Evolutionary conservation across 805 yeast species (phyloP).

Genomic region (Vanderwaltozyma verrucispora): DNA sequence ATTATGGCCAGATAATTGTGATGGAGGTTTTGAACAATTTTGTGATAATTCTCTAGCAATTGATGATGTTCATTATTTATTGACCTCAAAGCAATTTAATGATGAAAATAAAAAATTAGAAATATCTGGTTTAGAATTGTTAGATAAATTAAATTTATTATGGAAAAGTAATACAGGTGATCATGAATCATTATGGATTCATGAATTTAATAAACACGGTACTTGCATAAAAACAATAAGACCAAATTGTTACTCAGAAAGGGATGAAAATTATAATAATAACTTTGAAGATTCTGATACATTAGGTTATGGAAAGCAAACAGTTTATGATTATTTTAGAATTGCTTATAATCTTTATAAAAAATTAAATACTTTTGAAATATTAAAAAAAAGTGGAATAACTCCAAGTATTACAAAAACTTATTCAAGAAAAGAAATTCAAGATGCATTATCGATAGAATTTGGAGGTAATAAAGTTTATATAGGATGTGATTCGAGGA

Average conservation of each 20-base stretch:
- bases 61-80: constrained; percentile 35
- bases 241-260: constrained; percentile 51
- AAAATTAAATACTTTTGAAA: constrained; percentile 54
- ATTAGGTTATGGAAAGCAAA: constrained; percentile 15
- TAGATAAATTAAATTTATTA: constrained; percentile 42
- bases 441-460: constrained; percentile 38
- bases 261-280: constrained; percentile 1
- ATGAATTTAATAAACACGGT: constrained; percentile 91
- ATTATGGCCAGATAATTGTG: constrained; percentile 82
- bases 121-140: constrained; percentile 41
- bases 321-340: constrained; percentile 61
- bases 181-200: constrained; percentile 71
- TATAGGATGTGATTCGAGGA: constrained; percentile 46
- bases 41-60: constrained; percentile 58
- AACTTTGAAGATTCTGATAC: not conserved
- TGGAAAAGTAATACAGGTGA: constrained; percentile 72
- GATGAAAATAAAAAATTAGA: constrained; percentile 10
- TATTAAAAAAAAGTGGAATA: constrained; percentile 60
- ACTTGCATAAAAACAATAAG: constrained; percentile 79
- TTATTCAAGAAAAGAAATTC: constrained; percentile 47
- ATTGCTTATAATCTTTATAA: constrained; percentile 49
- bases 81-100: constrained; percentile 26
- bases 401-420: constrained; percentile 49
- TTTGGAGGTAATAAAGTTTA: constrained; percentile 46
- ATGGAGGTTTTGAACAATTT: constrained; percentile 70